Conservation (phyloP, 257 asterid genomes). For the Scutellaria minor region DNA sequence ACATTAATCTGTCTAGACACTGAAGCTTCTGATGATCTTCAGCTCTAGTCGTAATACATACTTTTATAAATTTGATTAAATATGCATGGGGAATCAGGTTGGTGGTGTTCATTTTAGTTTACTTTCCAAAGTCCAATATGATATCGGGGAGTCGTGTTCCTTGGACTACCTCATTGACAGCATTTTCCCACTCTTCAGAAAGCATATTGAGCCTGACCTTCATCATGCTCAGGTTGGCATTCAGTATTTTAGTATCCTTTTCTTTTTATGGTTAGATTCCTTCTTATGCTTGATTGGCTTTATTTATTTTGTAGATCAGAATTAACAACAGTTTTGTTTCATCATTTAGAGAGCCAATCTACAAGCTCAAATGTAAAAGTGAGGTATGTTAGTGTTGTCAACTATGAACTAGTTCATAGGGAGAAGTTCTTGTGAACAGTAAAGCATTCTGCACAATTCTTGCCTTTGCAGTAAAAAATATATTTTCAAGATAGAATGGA, state of each 20-base stretch:
- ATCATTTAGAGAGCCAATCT: constrained; percentile 98
- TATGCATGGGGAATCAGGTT: constrained; percentile 62
- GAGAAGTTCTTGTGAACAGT: constrained; percentile 11
- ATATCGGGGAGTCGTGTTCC: constrained; percentile 98
- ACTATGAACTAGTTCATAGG: constrained; percentile 9
- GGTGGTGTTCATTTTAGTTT: constrained; percentile 99
- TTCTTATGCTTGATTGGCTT: constrained; percentile 45
- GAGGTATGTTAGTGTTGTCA: constrained; percentile 72
- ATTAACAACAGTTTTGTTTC: constrained; percentile 98
- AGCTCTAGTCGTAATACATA: constrained; percentile 26
- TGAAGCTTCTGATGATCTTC: constrained; percentile 19
- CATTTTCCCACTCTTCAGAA: constrained; percentile 96
- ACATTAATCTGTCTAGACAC: constrained; percentile 13
- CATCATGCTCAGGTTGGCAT: constrained; percentile 96
- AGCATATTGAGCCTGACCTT: constrained; percentile 97
- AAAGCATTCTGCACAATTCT: constrained; percentile 15
- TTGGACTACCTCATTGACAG: constrained; percentile 97
- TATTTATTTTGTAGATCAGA: constrained; percentile 78
- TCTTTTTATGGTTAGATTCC: constrained; percentile 29
- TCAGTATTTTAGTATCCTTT: constrained; percentile 31
- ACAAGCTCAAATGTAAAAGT: constrained; percentile 93
- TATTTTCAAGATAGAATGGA: not conserved
- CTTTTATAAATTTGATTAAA: constrained; percentile 33
- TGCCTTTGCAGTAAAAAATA: not conserved
- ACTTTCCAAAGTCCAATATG: constrained; percentile 97